Conservation (phyloP, 805 yeast species). For the Cyberlindnera mycetangii region DNA sequence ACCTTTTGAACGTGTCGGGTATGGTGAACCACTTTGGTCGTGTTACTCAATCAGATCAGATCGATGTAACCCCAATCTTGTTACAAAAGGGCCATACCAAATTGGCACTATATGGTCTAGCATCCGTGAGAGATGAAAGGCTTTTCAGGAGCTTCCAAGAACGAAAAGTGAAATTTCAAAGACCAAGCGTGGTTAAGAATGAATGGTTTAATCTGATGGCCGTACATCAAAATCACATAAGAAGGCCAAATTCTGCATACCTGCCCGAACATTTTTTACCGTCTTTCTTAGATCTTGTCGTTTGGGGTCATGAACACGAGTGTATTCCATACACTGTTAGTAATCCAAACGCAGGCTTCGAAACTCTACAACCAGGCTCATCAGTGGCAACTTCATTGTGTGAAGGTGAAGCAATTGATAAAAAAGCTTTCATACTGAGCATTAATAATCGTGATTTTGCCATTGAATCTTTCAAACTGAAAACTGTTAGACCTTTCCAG, state of each 20-base stretch:
- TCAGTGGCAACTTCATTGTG: conserved; percentile 88
- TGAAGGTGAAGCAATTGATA: conserved; percentile 77
- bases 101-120: conserved; percentile 84
- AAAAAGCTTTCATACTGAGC: conserved; percentile 69
- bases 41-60: conserved; percentile 69
- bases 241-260: conserved; percentile 75
- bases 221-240: conserved; percentile 84
- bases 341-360: conserved; percentile 57
- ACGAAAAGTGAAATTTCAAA: conserved; percentile 72
- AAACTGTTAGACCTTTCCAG: conserved; percentile 78
- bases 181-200: conserved; percentile 56
- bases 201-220: conserved; percentile 84
- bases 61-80: conserved; percentile 71
- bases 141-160: conserved; percentile 77
- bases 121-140: conserved; percentile 87
- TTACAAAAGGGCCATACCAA: conserved; percentile 81
- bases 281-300: conserved; percentile 69
- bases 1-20: conserved; percentile 77
- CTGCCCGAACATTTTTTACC: conserved; percentile 87
- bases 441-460: conserved; percentile 55
- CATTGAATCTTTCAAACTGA: conserved; percentile 59
- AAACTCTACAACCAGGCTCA: conserved; percentile 88
- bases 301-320: conserved; percentile 99
- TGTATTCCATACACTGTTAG: conserved; percentile 69
- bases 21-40: conserved; percentile 88